Evolutionary conservation across 164 flowering plant genomes (phyloP).

Genomic region (Vitis labrusca): DNA sequence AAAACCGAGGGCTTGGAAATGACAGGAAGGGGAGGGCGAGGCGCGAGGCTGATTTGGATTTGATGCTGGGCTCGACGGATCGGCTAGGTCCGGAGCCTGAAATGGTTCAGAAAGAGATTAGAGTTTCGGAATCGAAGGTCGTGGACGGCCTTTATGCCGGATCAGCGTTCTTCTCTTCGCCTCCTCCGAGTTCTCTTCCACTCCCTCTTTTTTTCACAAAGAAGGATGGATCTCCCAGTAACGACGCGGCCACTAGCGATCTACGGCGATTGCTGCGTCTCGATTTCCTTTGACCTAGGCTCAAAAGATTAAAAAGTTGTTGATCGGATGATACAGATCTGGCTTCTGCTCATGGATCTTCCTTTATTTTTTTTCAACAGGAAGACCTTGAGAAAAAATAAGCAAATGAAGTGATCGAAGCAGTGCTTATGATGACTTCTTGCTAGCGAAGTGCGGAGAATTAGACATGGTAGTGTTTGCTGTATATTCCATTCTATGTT

Average conservation of each 20-base stretch:
- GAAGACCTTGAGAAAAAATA: slow-evolving; percentile 2
- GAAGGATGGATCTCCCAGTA: slow-evolving; percentile 1
- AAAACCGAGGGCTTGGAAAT: neutral
- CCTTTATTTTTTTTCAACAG: slow-evolving; percentile 28
- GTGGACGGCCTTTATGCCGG: slow-evolving; percentile 35
- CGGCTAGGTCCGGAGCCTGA: slow-evolving; percentile 48
- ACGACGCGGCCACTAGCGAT: slow-evolving; percentile 16
- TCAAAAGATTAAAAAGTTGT: neutral
- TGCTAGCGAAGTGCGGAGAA: no score
- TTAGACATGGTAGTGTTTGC: no score
- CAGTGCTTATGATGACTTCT: no score
- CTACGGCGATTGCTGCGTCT: slow-evolving; percentile 29
- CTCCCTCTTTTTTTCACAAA: slow-evolving; percentile 27
- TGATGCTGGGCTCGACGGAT: slow-evolving; percentile 28
- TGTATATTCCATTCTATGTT: no score
- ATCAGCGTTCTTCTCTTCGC: slow-evolving; percentile 25
- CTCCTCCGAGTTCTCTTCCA: slow-evolving; percentile 48
- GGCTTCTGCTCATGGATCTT: slow-evolving; percentile 8
- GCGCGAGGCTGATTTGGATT: slow-evolving; percentile 9
- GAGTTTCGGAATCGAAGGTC: slow-evolving; percentile 17
- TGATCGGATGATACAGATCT: no score
- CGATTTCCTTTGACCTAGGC: slow-evolving; percentile 7
- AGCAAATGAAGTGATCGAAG: no score
- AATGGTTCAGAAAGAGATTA: slow-evolving; percentile 30
- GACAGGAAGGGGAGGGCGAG: neutral